phyloP scores from a whole-genome alignment of 257 asterid species.

The Salvia rosmarinus region DNA sequence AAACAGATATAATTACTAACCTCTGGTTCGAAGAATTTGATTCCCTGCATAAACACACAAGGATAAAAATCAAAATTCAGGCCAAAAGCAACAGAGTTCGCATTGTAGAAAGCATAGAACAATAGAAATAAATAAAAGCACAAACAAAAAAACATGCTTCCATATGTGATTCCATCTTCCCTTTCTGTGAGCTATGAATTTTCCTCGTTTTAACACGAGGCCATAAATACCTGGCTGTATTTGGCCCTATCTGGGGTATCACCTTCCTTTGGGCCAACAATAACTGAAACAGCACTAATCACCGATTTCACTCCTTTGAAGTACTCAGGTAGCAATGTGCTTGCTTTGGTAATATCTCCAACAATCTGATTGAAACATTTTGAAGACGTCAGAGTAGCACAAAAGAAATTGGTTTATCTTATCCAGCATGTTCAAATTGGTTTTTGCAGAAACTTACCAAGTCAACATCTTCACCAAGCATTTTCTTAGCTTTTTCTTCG shows the following conservation, averaged over 20 bases:
- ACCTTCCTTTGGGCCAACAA: conserved; percentile 99
- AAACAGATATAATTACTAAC: conserved; percentile 48
- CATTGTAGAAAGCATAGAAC: conserved; percentile 14
- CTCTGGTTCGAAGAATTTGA: conserved; percentile 99
- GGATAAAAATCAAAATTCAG: conserved; percentile 12
- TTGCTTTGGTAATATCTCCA: conserved; percentile 87
- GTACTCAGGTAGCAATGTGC: conserved; percentile 75
- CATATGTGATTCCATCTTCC: background rate
- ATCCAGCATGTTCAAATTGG: conserved; percentile 23
- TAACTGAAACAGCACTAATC: conserved; percentile 85
- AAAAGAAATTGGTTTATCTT: background rate
- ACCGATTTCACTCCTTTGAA: conserved; percentile 85
- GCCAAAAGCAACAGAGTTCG: conserved; percentile 19
- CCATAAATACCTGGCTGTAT: conserved; percentile 75
- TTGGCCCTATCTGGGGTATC: conserved; percentile 97
- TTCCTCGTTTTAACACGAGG: conserved; percentile 17
- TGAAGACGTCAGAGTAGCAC: background rate
- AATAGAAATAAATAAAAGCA: background rate
- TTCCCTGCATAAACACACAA: conserved; percentile 64
- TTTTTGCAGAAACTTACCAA: conserved; percentile 52
- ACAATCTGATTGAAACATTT: conserved; percentile 54
- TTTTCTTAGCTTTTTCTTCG: conserved; percentile 90
- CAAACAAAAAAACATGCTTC: conserved; percentile 5
- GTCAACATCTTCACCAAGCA: conserved; percentile 91
- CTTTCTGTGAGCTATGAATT: background rate